Evolutionary conservation across 139 green algal species (phyloP), one percentile per base, ranked within the genome.

Genomic region (Auxenochlorella protothecoides): DNA sequence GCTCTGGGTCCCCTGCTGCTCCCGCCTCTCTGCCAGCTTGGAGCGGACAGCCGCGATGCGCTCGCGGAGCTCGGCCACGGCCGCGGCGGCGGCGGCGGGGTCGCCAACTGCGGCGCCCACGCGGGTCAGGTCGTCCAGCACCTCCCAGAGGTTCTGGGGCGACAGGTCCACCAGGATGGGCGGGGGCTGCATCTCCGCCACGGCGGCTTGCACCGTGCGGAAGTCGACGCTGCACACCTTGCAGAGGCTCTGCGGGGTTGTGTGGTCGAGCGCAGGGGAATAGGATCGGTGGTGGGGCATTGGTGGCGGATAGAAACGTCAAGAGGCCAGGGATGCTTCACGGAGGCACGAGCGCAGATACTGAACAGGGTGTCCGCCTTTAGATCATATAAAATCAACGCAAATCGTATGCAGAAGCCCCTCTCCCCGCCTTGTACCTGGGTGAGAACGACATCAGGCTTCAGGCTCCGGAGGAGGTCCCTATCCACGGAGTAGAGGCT

Each of bases 361-460:
- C 27, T 44, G 27, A 44, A 44, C 27, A 44, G 27, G 27, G 27
- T 44, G 27, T 44, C 27, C 27, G 27, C 27, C 27, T 44, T 44
- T 44, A 44, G 27, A 44, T 44, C 27, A 44, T 44, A 44, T 44
- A 44, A 44, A 44, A 44, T 44, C 27, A 44, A 1, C 27, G 27
- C 1, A 44, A 44, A 44, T 44, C 27, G 27, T 1, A 44, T 44
- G 27, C 27, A 44, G 27, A 44, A 44, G 27, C 27, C 27, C 27
- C 27, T 44, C 27, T 44, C 27, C 27, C 27, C 27, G 27, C 27
- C 27, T 16, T 0, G 11, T 14, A 65, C 73, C 79, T 90, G 87
- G 4, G 85, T 93, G 4, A 94, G 54, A 65, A 92, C 83, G 53
- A 89, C 74, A 59, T 90, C 81, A 14, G 89, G 89, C 52, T 16